Base-by-base conservation (phyloP, 148 eudicot genomes). In the Diospyros kaki region DNA sequence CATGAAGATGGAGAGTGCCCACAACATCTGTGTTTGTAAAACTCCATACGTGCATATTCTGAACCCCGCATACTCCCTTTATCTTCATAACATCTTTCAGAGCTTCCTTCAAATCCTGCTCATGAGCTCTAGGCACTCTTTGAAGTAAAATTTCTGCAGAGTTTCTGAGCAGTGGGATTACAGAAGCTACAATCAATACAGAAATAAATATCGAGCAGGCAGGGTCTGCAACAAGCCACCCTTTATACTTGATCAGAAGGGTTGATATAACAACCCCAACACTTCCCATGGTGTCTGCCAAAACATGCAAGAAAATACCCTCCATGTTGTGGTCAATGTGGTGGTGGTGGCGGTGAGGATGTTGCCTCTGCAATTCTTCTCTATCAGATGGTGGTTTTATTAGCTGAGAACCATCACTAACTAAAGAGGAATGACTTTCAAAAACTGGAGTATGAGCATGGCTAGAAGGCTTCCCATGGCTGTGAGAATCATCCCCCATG, bases 301-400 rank as follows among this genome's bases (percentile, higher is more conserved):
- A 81, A 65, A 95, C 97, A 73, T 95, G 99, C 75, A 95, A 87
- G 86, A 95, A 95, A 73, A 95, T 95, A 78, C 99, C 99, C 83
- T 95, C 97, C 99, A 95, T 95, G 86, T 95, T 95, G 80, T 95
- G 99, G 80, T 95, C 99, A 54, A 92, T 84, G 68, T 95, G 92
- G 72, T 74, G 83, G 17, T 69, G 84, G 58, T 75, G 75, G 18
- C 73, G 55, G 58, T 68, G 28, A 28, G 28, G 28, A 28, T 28
- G 86, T 46, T 86, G 87, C 73, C 80, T 80, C 59, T 78, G 78
- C 68, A 63, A 48, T 61, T 69, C 74, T 66, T 66, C 71, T 58
- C 51, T 61, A 4, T 18, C 72, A 66, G 60, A 45, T 43, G 58
- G 14, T 9, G 42, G 28, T 60, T 66, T 52, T 61, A 2, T 10